Evolutionary conservation across 306 rosid genomes (phyloP), one percentile per base, ranked within the genome.

Genomic region (Oemleria cerasiformis): DNA sequence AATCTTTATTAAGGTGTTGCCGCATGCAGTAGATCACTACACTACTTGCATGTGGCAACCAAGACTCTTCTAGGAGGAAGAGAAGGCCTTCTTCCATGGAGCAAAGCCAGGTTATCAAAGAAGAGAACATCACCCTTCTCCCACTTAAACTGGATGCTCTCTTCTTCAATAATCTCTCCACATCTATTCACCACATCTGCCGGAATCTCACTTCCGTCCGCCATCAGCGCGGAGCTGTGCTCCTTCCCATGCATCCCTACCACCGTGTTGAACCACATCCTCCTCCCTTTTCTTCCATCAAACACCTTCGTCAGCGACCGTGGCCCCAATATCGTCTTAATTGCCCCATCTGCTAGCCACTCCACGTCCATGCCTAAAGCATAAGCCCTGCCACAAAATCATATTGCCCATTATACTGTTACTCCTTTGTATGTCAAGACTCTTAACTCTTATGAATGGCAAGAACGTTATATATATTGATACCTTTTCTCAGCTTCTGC

Each of bases 1-100:
- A 25, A 2, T 30, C 36, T 30, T 30, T 30, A 30, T 30, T 1
- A 1, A 1, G 3, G 36, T 30, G 36, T 30, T 30, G 36, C 36
- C 36, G 2, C 36, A 30, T 30, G 36, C 36, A 4, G 9, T n/a
- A 65, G 70, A 45, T 45, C 41, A 65, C 45, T 42, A 6, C 16
- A 12, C 82, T 85, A 88, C 83, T 82, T 88, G 87, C 92, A 88
- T 0, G 87, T 92, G 56, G 89, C 77, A 66, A 92, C 98, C 3
- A 88, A 78, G 51, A 89, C 88, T 75, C 64, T 86, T 77, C 98
- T 86, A 0, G 96, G 98, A 71, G 97, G 90, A 83, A 88, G 89
- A 23, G 98, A 83, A 79, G 98, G 96, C 84, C 98, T 80, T 82
- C 96, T 83, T 75, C 92, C 96, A 82, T 89, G 96, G 75, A 92